These are phyloP conservation scores for Erigeron philadelphicus DNA, from an alignment of 140 eudicot species.

Conservation along the genomic window DNA sequence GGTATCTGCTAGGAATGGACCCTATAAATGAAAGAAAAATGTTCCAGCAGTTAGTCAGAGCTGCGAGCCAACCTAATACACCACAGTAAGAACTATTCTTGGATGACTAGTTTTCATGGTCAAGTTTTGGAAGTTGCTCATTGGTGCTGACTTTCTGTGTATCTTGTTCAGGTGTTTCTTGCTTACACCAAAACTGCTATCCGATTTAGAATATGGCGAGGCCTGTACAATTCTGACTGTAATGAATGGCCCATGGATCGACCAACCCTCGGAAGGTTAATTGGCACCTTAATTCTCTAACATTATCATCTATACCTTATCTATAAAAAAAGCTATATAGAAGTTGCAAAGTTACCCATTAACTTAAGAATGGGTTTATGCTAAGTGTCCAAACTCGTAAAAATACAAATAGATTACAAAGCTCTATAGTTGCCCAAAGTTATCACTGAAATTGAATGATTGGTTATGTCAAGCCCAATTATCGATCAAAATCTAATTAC, in stretches of 20 bases:
- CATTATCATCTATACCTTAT: not conserved
- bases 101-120: slow-evolving; percentile 1
- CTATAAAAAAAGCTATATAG: no score
- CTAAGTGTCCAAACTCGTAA: no score
- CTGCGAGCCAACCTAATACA: slow-evolving; percentile 87
- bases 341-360: no score
- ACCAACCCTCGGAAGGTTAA: slow-evolving; percentile 67
- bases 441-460: no score
- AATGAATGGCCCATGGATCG: slow-evolving; percentile 91
- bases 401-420: no score
- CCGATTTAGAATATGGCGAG: slow-evolving; percentile 80
- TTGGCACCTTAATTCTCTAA: not conserved
- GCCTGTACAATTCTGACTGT: slow-evolving; percentile 69
- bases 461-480: no score
- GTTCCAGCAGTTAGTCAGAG: slow-evolving; percentile 97
- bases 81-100: slow-evolving; percentile 69
- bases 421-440: no score
- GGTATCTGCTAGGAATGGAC: slow-evolving; percentile 68
- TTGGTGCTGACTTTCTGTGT: not conserved
- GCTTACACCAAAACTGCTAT: slow-evolving; percentile 94
- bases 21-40: slow-evolving; percentile 93
- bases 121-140: not conserved
- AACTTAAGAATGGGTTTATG: no score
- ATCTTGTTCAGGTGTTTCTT: slow-evolving; percentile 66
- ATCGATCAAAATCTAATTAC: no score